Conservation (phyloP, 2,329 filamentous ascomycete genomes). For the Fusarium sp. region DNA sequence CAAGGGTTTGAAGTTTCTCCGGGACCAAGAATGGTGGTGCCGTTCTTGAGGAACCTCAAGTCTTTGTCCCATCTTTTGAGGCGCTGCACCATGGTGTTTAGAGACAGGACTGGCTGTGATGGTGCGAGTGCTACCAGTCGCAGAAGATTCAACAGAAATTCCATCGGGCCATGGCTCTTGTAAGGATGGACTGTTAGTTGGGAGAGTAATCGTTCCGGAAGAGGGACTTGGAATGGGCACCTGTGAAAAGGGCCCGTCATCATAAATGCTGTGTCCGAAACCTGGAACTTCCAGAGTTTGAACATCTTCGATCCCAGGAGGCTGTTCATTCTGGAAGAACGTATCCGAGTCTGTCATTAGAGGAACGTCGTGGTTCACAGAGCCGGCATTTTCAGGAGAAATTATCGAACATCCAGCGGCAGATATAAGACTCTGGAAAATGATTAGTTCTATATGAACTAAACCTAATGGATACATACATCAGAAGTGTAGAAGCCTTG, state of each 20-base stretch:
- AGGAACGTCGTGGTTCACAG: background rate
- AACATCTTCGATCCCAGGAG: background rate
- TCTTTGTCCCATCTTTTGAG: background rate
- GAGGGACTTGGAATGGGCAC: background rate
- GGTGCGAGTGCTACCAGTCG: background rate
- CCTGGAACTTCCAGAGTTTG: background rate
- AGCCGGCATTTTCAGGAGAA: background rate
- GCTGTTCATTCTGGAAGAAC: background rate
- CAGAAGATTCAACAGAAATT: background rate
- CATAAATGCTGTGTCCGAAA: accelerated
- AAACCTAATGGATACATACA: background rate
- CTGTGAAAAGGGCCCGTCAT: background rate
- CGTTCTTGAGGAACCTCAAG: background rate
- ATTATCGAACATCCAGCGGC: background rate
- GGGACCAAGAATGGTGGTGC: background rate
- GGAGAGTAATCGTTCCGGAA: background rate
- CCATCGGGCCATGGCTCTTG: background rate
- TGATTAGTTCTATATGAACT: background rate
- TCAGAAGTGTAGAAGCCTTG: background rate
- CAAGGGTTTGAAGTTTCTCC: accelerated
- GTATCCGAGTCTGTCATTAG: background rate
- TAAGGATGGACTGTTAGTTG: background rate
- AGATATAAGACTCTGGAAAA: background rate
- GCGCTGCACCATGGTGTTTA: no score
- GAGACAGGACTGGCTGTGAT: background rate